phyloP scores from a whole-genome alignment of 371 early-diverging fungal genomes.

The Vairimorpha apis region DNA sequence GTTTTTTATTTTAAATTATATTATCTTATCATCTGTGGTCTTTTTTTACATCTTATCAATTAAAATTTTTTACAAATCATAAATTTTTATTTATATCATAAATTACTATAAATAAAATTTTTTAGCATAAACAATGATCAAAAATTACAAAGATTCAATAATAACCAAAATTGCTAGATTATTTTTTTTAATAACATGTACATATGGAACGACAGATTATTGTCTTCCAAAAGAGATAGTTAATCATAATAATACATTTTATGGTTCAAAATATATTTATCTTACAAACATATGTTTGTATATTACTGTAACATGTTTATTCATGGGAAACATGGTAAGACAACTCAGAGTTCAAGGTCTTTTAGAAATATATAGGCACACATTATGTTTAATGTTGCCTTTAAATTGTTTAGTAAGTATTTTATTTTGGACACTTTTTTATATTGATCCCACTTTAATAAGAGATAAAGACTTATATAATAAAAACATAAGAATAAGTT shows the following conservation, averaged over 20 bases:
- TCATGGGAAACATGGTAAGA: conserved; percentile 15
- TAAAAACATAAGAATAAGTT: background rate
- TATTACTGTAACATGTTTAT: conserved; percentile 25
- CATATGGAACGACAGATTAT: conserved; percentile 31
- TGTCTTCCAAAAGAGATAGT: conserved; percentile 14
- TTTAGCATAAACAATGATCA: no score
- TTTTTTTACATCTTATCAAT: no score
- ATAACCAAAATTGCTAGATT: background rate
- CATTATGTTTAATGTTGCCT: conserved; percentile 12
- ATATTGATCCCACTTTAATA: conserved; percentile 25
- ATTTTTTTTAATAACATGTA: conserved; percentile 16
- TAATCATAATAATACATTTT: background rate
- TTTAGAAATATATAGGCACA: conserved; percentile 8
- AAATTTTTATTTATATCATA: no score
- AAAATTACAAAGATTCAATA: background rate
- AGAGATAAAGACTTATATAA: conserved; percentile 11
- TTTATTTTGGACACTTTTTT: conserved; percentile 26
- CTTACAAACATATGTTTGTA: conserved; percentile 18
- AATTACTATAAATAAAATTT: no score
- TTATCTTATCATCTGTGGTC: no score
- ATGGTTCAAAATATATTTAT: conserved; percentile 25
- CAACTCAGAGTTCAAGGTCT: background rate
- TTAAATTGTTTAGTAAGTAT: conserved; percentile 21
- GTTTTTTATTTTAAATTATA: no score
- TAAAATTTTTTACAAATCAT: no score